Percentiles rank a stretch among this genome's conserved stretches.
Evolutionary conservation across 148 eudicot genomes (phyloP).

Genomic region (Chenopodium berlandieri): DNA sequence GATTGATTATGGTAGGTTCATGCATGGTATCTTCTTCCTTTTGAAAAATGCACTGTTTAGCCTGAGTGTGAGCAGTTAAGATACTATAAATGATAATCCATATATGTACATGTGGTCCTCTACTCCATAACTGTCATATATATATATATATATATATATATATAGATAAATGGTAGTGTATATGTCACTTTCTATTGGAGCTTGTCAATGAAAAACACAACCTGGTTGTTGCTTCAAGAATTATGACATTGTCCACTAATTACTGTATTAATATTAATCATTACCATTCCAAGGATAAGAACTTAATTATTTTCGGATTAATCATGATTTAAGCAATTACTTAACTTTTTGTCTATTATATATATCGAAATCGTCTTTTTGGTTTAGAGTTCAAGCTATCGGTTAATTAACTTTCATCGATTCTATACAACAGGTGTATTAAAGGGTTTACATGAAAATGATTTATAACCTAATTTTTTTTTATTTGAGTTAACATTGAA

Average conservation of each 20-base stretch:
- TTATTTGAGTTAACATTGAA: too few relatives aligned
- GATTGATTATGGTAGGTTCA: slow-evolving; percentile 25
- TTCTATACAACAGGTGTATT: too few relatives aligned
- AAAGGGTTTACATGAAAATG: too few relatives aligned
- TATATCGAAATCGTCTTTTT: too few relatives aligned
- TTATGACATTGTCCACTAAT: slow-evolving; percentile 24
- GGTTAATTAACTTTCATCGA: background rate
- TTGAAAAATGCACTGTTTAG: slow-evolving; percentile 13
- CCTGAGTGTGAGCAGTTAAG: slow-evolving; percentile 22
- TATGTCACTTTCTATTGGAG: slow-evolving; percentile 17
- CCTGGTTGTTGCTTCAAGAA: slow-evolving; percentile 23
- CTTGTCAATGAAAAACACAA: background rate
- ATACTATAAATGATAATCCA: slow-evolving; percentile 16
- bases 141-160: too few relatives aligned
- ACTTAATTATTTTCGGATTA: background rate
- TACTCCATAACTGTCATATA: background rate
- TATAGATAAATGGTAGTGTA: background rate
- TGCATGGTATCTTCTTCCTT: slow-evolving; percentile 23
- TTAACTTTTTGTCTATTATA: too few relatives aligned
- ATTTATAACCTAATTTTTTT: too few relatives aligned
- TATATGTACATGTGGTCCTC: background rate
- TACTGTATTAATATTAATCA: slow-evolving; percentile 11
- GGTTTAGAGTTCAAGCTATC: background rate
- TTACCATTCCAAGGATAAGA: background rate
- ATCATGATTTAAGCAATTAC: background rate